phyloP scores from a whole-genome alignment of 1,284 basidiomycete genomes.

The Ceratobasidium sp. region DNA sequence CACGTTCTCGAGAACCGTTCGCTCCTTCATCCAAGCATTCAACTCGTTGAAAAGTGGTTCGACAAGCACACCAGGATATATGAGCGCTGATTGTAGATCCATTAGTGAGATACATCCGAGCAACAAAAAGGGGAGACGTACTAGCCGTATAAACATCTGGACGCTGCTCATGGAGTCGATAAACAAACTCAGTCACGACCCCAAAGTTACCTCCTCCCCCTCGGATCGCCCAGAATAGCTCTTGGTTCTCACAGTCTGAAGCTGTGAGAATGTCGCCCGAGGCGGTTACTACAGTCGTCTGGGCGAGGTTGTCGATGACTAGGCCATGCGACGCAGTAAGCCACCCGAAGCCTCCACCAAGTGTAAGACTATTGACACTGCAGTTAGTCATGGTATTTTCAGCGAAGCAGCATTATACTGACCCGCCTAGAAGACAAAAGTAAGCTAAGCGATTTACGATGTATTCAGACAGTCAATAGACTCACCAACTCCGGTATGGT shows the following conservation, averaged over 20 bases:
- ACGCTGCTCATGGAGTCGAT: conserved; percentile 64
- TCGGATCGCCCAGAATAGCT: conserved; percentile 71
- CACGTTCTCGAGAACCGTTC: conserved; percentile 9
- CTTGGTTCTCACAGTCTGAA: conserved; percentile 62
- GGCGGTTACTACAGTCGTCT: conserved; percentile 67
- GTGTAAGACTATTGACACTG: conserved; percentile 60
- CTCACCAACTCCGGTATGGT: conserved; percentile 35
- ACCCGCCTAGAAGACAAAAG: not conserved
- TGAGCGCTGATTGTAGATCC: conserved; percentile 13
- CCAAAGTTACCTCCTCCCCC: conserved; percentile 73
- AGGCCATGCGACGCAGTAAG: conserved; percentile 66
- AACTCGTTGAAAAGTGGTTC: conserved; percentile 24
- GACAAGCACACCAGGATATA: not conserved
- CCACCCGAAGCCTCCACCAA: conserved; percentile 74
- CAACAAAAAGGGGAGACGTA: not conserved
- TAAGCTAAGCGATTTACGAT: not conserved
- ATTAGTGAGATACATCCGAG: not conserved
- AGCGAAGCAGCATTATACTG: not conserved
- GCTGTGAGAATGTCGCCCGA: conserved; percentile 64
- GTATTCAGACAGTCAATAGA: not conserved
- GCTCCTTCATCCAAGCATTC: conserved; percentile 33
- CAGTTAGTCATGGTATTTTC: not conserved
- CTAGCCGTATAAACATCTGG: conserved; percentile 22
- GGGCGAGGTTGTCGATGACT: conserved; percentile 67
- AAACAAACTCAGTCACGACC: conserved; percentile 67